Base-by-base conservation (phyloP, 192 early-diverging fungal species). In the Rhizoclosmatium sp. region DNA sequence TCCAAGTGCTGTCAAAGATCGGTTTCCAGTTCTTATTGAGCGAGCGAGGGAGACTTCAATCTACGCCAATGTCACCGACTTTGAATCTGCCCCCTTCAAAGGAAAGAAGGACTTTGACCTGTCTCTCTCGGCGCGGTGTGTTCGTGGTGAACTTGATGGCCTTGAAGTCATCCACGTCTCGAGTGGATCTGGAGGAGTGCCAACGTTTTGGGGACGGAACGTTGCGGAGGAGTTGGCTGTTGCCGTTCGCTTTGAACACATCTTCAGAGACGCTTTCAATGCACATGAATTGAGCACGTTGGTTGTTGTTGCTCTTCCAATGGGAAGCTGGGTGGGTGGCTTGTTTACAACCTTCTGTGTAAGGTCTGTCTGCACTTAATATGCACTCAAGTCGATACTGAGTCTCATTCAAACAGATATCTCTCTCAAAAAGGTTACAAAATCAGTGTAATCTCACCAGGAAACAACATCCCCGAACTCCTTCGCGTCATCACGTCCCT, bases 281-380 rank as follows among this genome's bases (percentile, higher is more conserved):
- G 62, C 74, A 9, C 59, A 79, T 40, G 12, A 12, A 9, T 14
- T 69, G 7, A 9, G n/a, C 2, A 76, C 79, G 3, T 76, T 80
- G 19, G 71, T 40, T 9, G 45, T 80, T 41, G 66, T 80, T 3
- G 69, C 59, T 4, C 41, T 80, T 2, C 79, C 79, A 4, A 64
- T 80, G 71, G 79, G 79, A 2, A 44, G 59, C 31, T 80, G 79
- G 79, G 79, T 80, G 19, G 79, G 79, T 44, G 79, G 79, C 21
- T 14, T 78, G n/a, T 80, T 80, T 62, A 79, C 79, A 10, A 78
- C 71, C 0, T 62, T n/a, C 46, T 75, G 72, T 39, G 40, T 59
- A 0, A 9, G 58, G 66, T 68, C 5, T 5, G 39, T 68, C 19
- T 10, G 21, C 62, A 10, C 51, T 7, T 54, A 54, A 7, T 31